Conservation (phyloP, 2,329 filamentous ascomycete genomes). For the Ophiostoma australiae region DNA sequence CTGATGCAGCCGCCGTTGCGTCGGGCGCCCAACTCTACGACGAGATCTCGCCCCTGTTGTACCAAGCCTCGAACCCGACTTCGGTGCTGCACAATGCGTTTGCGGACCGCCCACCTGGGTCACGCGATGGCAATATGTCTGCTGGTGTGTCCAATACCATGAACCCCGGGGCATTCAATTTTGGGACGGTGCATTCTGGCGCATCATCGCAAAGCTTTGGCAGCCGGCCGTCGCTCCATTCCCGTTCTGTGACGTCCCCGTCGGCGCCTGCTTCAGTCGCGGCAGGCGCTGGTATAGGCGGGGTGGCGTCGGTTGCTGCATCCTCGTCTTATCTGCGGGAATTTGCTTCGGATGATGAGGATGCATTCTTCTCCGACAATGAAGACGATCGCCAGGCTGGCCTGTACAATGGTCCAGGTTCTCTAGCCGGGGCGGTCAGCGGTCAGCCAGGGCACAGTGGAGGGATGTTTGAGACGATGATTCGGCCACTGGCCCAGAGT, state of each 20-base stretch:
- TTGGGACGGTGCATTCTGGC: constrained; percentile 13
- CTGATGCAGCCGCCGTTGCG: constrained; percentile 55
- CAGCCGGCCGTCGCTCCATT: constrained; percentile 64
- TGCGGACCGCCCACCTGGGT: constrained; percentile 62
- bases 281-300: neutral
- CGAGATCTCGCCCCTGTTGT: constrained; percentile 82
- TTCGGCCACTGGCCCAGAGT: constrained; percentile 53
- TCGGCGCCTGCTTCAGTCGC: constrained; percentile 42
- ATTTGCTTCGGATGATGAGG: constrained; percentile 73
- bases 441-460: neutral
- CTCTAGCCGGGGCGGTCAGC: neutral
- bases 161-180: constrained; percentile 56
- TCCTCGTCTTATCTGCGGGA: constrained; percentile 54
- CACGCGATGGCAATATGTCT: constrained; percentile 50
- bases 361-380: constrained; percentile 74
- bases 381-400: constrained; percentile 52
- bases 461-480: constrained; percentile 50
- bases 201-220: constrained; percentile 26
- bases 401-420: neutral
- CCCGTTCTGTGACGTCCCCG: constrained; percentile 80
- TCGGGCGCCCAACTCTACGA: constrained; percentile 82
- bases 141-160: constrained; percentile 46
- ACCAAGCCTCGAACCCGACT: constrained; percentile 74
- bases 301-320: constrained; percentile 69
- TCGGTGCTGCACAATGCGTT: constrained; percentile 86